Evolutionary conservation across 441 rosid species (phyloP).

Genomic region (Brassica hybrid): DNA sequence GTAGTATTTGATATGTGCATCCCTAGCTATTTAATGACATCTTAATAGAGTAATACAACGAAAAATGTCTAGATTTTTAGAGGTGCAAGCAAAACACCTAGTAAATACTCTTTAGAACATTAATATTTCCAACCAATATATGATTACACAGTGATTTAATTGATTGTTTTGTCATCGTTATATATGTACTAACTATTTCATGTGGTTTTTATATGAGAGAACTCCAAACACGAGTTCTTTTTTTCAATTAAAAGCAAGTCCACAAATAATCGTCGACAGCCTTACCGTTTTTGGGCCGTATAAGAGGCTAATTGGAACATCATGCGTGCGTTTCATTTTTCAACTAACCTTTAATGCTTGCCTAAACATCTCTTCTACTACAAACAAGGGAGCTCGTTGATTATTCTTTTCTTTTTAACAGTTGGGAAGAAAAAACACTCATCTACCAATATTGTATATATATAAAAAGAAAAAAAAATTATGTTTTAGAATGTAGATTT

Average conservation of each 20-base stretch:
- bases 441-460: not conserved
- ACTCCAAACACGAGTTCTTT: not conserved
- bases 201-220: not conserved
- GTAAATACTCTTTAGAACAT: not conserved
- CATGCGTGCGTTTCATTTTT: not conserved
- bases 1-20: too few species aligned
- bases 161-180: not conserved
- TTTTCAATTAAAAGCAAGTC: not conserved
- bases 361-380: not conserved
- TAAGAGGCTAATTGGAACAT: not conserved
- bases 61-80: not conserved
- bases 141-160: not conserved
- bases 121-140: not conserved
- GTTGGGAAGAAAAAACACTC: not conserved
- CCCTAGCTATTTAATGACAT: not conserved
- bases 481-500: not conserved
- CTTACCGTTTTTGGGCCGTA: not conserved
- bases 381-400: not conserved
- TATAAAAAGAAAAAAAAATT: not conserved
- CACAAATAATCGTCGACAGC: not conserved
- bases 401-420: not conserved
- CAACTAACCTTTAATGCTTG: not conserved
- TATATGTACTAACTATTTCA: not conserved
- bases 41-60: not conserved
- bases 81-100: not conserved